Conservation (phyloP, 2,329 filamentous ascomycete species). For the Simplicillium aogashimaense region DNA sequence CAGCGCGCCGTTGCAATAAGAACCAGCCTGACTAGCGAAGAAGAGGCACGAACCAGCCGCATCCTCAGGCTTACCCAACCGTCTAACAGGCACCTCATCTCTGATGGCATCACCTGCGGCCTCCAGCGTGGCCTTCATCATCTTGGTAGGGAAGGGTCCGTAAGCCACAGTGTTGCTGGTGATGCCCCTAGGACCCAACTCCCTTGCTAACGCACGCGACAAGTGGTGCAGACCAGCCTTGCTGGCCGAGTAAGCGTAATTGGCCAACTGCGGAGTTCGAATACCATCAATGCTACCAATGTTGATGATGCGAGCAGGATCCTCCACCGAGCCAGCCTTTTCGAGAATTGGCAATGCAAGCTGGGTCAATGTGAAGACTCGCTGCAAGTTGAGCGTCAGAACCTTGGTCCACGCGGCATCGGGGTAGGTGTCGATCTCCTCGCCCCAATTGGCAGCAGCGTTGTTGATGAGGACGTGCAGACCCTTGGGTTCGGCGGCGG, state of each 20-base stretch:
- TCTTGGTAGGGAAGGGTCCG: conserved; percentile 60
- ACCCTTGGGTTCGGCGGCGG: conserved; percentile 31
- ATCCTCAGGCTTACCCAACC: conserved; percentile 59
- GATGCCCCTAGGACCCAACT: conserved; percentile 49
- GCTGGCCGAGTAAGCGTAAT: conserved; percentile 48
- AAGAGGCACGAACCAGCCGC: conserved; percentile 65
- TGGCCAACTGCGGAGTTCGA: conserved; percentile 47
- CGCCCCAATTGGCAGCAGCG: conserved; percentile 56
- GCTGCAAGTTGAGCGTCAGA: conserved; percentile 56
- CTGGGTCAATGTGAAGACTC: conserved; percentile 58
- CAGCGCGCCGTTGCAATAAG: conserved; percentile 55
- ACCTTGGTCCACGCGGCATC: conserved; percentile 48
- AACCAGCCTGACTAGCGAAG: conserved; percentile 55
- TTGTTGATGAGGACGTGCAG: conserved; percentile 59
- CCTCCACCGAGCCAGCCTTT: conserved; percentile 26
- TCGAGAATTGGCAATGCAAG: conserved; percentile 49
- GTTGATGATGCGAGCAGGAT: conserved; percentile 51
- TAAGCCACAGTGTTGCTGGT: conserved; percentile 62
- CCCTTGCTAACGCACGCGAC: conserved; percentile 45
- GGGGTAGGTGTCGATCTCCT: conserved; percentile 47
- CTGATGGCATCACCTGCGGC: conserved; percentile 43
- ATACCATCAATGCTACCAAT: conserved; percentile 56
- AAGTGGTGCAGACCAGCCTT: conserved; percentile 60
- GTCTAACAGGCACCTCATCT: conserved; percentile 49
- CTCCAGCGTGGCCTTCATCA: conserved; percentile 54